Evolutionary conservation across 2,329 filamentous ascomycete genomes (phyloP), one percentile per base, ranked within the genome.

Genomic region (Neonectria faginata): DNA sequence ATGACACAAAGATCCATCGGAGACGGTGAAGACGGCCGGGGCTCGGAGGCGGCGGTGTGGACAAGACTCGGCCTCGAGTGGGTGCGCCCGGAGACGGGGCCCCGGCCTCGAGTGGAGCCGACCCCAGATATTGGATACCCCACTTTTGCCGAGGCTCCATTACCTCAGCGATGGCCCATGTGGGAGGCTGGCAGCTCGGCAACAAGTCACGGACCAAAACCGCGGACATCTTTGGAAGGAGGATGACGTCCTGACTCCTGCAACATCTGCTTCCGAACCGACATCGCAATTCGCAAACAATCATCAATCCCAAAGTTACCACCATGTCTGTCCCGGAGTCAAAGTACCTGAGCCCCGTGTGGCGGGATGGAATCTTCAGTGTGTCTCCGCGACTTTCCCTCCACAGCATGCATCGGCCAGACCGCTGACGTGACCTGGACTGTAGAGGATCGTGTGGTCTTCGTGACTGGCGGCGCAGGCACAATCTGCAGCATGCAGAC

Each of bases 401-500:
- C 14, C 59, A 22, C 18, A 41, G 14, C 53, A 8, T 20, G 14
- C 53, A 8, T 20, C n/a, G 18, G 31, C 18, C 55, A 16, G 14
- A 44, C 41, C 18, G 18, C 57, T 70, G 20, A 73, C 33, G 47
- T 60, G 27, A 18, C 39, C 29, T n/a, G 27, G 25, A 9, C 9
- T 50, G 12, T 73, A 97, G 93, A 91, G 67, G 89, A 91, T 77
- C 95, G 96, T 75, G 94, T 98, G 48, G 88, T 95, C 71, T 97
- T 98, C 80, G 97, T 97, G 75, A 99, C 96, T 3, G 96, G 96
- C 63, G 96, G 96, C 57, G 94, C 94, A 5, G 95, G 96, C 60
- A 91, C 92, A 27, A 98, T 99, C 75, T 97, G 96, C 83, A 96
- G 92, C 73, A 94, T 92, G 60, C 96, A 98, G 82, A 96, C 97